A percentile compares a stretch with the other conserved stretches of the same genome.
phyloP scores from a whole-genome alignment of 208 protist genomes.

The Crithidia bombi region DNA sequence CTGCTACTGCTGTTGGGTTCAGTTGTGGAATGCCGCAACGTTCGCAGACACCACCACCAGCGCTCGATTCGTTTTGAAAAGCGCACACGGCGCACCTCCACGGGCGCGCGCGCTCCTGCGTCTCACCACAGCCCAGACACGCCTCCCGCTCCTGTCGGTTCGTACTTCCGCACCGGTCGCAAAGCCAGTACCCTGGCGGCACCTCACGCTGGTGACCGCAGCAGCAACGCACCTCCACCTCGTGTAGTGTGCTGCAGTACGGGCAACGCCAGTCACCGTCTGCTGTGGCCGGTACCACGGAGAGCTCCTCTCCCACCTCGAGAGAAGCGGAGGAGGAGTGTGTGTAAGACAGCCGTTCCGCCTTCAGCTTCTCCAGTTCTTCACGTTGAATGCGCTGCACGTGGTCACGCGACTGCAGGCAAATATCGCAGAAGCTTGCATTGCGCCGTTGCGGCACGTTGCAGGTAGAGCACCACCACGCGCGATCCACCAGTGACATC shows the following conservation, averaged over 20 bases:
- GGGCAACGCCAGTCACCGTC: constrained; percentile 80
- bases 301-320: neutral
- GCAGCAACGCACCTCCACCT: constrained; percentile 43
- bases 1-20: no score
- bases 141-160: constrained; percentile 52
- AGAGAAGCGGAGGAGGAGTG: neutral
- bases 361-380: neutral
- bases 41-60: constrained; percentile 38
- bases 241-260: constrained; percentile 62
- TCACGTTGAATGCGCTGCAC: neutral
- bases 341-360: neutral
- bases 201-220: constrained; percentile 67
- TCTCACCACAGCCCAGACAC: constrained; percentile 71
- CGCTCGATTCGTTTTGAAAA: constrained; percentile 37
- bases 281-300: constrained; percentile 6
- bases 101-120: constrained; percentile 28
- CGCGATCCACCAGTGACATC: constrained; percentile 29
- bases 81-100: constrained; percentile 67
- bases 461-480: constrained; percentile 80
- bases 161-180: constrained; percentile 66
- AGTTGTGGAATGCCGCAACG: constrained; percentile 53
- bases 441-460: constrained; percentile 84
- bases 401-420: constrained; percentile 52
- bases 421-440: constrained; percentile 86
- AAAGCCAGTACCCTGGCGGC: constrained; percentile 80